phyloP scores from a whole-genome alignment of 2,329 filamentous ascomycete genomes.

The Chaetomiaceae sp. region DNA sequence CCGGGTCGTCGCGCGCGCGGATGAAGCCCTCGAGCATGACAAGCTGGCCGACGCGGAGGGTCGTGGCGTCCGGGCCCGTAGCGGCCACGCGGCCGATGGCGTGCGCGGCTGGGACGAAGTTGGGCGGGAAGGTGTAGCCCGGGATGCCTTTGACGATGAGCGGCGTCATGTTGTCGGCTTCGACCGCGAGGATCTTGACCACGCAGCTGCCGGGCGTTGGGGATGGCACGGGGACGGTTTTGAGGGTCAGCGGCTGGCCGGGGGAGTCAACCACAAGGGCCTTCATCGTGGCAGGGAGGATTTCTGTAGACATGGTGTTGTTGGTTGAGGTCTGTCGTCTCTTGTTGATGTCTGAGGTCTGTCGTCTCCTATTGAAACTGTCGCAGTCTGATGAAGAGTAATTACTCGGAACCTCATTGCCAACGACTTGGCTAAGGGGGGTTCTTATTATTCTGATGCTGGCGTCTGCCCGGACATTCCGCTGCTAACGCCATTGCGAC shows the following conservation, averaged over 20 bases:
- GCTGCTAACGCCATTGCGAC: too few relatives aligned
- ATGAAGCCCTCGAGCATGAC: constrained; percentile 33
- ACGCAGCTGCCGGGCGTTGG: constrained; percentile 17
- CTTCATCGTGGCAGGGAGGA: constrained; percentile 21
- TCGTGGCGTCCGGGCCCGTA: constrained; percentile 31
- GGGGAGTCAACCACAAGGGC: constrained; percentile 15
- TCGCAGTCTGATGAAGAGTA: too few relatives aligned
- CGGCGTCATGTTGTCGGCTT: not conserved
- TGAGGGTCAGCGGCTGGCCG: constrained; percentile 10
- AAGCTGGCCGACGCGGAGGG: constrained; percentile 30
- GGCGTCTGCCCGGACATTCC: too few relatives aligned
- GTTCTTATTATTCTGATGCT: too few relatives aligned
- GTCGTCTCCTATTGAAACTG: too few relatives aligned
- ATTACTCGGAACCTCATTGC: too few relatives aligned
- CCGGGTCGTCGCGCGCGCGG: constrained; percentile 32
- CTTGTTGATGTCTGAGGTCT: too few relatives aligned
- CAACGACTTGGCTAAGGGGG: too few relatives aligned
- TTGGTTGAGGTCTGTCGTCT: not conserved
- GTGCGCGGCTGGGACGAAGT: constrained; percentile 28
- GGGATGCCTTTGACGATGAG: constrained; percentile 6
- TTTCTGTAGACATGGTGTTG: not conserved
- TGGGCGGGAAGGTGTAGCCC: constrained; percentile 26
- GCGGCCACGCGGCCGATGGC: constrained; percentile 33
- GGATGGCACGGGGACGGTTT: constrained; percentile 16
- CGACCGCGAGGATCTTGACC: constrained; percentile 18